These are phyloP conservation scores for Melampsora americana DNA, from an alignment of 1,284 basidiomycete genomes.

Conservation along the genomic window DNA sequence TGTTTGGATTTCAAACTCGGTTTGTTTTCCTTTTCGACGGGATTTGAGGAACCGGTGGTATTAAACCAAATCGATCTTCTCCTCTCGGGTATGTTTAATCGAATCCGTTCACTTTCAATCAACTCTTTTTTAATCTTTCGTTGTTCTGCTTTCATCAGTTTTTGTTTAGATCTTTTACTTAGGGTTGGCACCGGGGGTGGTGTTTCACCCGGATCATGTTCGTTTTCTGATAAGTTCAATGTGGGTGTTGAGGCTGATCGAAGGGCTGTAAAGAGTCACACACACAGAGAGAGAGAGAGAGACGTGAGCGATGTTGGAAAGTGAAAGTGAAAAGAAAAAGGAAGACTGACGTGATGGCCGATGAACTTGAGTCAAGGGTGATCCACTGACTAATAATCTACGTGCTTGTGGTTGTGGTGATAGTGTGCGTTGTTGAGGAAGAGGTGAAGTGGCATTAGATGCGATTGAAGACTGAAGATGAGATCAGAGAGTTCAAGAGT, in stretches of 20 bases:
- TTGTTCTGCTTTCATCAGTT: not conserved
- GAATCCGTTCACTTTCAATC: not conserved
- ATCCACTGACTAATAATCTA: not conserved
- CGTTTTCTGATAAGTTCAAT: not conserved
- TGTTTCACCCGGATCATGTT: no score
- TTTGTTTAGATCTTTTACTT: not conserved
- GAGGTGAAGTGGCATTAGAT: not conserved
- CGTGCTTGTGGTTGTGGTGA: not conserved
- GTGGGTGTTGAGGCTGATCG: not conserved
- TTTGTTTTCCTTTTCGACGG: not conserved
- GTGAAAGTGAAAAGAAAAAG: not conserved
- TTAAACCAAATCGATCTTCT: not conserved
- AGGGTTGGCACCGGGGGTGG: not conserved
- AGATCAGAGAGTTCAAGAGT: no score
- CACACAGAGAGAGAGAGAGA: not conserved
- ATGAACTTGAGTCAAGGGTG: not conserved
- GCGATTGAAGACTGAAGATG: not conserved
- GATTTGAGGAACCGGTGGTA: not conserved
- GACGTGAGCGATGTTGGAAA: not conserved
- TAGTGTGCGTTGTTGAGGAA: not conserved
- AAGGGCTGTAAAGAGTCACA: not conserved
- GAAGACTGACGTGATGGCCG: not conserved
- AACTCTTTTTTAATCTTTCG: not conserved
- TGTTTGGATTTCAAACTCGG: not conserved
- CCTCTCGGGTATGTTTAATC: not conserved